phyloP scores from a whole-genome alignment of 345 rosid species.

The Orychophragmus violaceus region DNA sequence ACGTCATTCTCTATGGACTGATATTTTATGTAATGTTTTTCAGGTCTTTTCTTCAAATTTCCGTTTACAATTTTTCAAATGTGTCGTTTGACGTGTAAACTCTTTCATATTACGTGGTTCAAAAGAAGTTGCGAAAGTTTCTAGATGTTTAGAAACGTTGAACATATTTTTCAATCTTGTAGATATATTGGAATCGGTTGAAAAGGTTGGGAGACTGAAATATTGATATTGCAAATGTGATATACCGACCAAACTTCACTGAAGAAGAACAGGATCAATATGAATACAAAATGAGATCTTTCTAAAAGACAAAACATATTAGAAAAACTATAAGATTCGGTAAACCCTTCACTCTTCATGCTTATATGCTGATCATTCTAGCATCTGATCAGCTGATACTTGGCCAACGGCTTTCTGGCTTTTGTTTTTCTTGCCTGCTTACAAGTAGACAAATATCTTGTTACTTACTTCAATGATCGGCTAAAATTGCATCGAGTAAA shows the following conservation, averaged over 20 bases:
- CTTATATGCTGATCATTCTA: slow-evolving; percentile 16
- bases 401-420: slow-evolving; percentile 7
- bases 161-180: no score
- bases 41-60: no score
- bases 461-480: neutral
- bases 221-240: neutral
- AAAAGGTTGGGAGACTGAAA: neutral
- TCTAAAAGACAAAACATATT: neutral
- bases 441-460: neutral
- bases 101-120: neutral
- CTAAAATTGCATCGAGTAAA: neutral
- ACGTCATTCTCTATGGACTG: neutral
- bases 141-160: no score
- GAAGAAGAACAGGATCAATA: neutral
- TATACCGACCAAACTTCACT: neutral
- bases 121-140: no score
- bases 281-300: neutral
- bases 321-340: neutral
- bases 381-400: slow-evolving; percentile 30
- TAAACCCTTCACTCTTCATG: neutral
- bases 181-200: neutral
- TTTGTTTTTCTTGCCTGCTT: slow-evolving; percentile 30
- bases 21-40: neutral
- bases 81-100: neutral
- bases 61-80: no score